Evolutionary conservation across 1,284 basidiomycete genomes (phyloP), one percentile per base, ranked within the genome.

Genomic region (Ustilago esculenta): DNA sequence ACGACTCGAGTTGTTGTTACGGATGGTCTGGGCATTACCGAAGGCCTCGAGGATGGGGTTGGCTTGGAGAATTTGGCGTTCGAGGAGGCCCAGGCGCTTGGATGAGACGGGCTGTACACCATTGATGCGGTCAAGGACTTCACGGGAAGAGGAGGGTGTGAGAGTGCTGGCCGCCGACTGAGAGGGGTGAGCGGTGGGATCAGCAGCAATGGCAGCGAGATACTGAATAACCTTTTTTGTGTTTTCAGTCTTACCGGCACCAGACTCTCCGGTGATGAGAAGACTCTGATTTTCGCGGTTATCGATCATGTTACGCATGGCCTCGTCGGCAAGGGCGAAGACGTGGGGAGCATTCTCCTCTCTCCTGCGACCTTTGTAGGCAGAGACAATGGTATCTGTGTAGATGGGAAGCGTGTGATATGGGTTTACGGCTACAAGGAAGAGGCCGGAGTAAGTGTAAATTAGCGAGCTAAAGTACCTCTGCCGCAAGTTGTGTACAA

Each of bases 151-250:
- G 18, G 67, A 65, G 5, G 76, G 48, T 30, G 47, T 68, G 44
- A 72, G 41, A 27, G 72, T 43, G 51, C 75, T 63, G 15, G 68
- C 45, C 10, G 63, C 45, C 7, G 69, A 72, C 17, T 59, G 58
- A 7, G 65, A 54, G 30, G 32, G 34, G 23, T 51, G 25, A n/a
- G 64, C 63, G 18, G 67, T 44, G 4, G 65, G 64, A 45, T 81
- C 80, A 15, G 91, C 89, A 4, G 96, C 96, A 71, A 98, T 97
- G 10, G 96, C 93, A 1, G 96, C 95, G 29, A 99, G 89, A 83
- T 98, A 99, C 82, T 98, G 96, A 58, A 99, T 99, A 77, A 98
- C 95, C 81, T 98, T 98, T 87, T 99, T 98, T 14, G 96, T 99
- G 84, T 95, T 98, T 82, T 98, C 96, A 1, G 96, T 99, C 86